phyloP scores from a whole-genome alignment of 2,329 filamentous ascomycete genomes.

The Sporothrix euskadiensis region DNA sequence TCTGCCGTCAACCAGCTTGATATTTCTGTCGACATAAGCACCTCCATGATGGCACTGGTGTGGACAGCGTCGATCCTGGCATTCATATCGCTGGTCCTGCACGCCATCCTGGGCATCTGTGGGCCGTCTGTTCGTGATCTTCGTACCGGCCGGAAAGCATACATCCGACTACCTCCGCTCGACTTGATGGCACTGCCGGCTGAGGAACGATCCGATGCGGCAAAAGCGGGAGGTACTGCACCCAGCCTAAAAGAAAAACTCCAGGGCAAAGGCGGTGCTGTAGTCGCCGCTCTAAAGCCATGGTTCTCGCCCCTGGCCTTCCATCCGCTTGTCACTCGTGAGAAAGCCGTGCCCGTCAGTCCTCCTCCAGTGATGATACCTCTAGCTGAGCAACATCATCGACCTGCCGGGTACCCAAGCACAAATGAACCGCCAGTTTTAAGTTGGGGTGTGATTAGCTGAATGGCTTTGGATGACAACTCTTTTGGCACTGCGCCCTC shows the following conservation, averaged over 20 bases:
- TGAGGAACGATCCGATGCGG: not conserved
- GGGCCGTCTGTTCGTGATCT: constrained; percentile 58
- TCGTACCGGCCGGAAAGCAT: constrained; percentile 41
- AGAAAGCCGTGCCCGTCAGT: not conserved
- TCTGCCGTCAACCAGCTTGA: constrained; percentile 72
- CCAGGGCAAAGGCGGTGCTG: not conserved
- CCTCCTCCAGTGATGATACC: not conserved
- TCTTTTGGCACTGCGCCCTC: not conserved
- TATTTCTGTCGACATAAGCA: constrained; percentile 69
- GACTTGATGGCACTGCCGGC: constrained; percentile 4
- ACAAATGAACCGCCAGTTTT: not conserved
- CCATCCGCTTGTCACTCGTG: not conserved
- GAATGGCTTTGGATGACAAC: not conserved
- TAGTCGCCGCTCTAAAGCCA: not conserved
- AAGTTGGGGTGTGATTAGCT: not conserved
- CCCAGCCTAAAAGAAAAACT: not conserved
- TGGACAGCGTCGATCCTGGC: constrained; percentile 74
- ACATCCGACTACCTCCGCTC: constrained; percentile 30
- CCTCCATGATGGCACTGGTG: constrained; percentile 81
- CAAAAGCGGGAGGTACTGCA: not conserved
- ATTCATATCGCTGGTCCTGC: constrained; percentile 69
- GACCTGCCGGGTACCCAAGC: not conserved
- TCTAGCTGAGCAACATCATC: not conserved
- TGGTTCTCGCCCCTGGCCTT: not conserved
- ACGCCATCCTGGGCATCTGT: constrained; percentile 77